Base-by-base conservation (phyloP, 768 basidiomycete genomes). In the Tulasnella sp. region DNA sequence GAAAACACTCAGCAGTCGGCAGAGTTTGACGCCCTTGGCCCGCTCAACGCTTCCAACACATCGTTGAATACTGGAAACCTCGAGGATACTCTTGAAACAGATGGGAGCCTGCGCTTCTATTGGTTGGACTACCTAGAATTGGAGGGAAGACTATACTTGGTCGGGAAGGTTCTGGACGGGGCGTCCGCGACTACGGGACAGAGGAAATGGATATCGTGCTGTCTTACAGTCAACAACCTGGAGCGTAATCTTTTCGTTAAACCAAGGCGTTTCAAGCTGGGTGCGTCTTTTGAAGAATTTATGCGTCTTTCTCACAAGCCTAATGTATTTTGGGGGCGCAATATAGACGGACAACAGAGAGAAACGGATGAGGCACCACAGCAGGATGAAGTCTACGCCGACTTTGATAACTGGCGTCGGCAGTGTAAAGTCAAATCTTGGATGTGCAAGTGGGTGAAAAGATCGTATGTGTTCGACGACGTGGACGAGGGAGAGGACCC, bases 111-210 rank as follows among this genome's bases (percentile, higher is more conserved):
- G 12, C 80, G 79, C 25, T 92, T 99, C 75, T 99, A 85, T 75
- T 99, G 96, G 96, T 75, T 97, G 21, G 96, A 99, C 68, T 91
- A 91, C 66, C 80, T 93, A 31, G 92, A 98, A 68, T 78, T 80
- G 49, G 80, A 86, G 15, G 94, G 92, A 15, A 81, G 79, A 60
- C 74, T 99, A 2, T 85, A 90, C 68, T 85, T 99, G 63, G 80
- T 89, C 45, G 96, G 96, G 5, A 98, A 98, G 72, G 79, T 92
- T 44, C 81, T 85, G 64, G 91, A 93, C 71, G 85, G 84, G 70
- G 71, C 74, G 3, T 78, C 80, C 2, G 67, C 75, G 15, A 69
- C 67, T 54, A 66, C 66, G 29, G 10, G 19, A 5, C 63, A 66
- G 45, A 64, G 59, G 38, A 63, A 65, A 7, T 93, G 85, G 81